Conservation (phyloP, 106 monocot genomes). For the Acorus gramineus region DNA sequence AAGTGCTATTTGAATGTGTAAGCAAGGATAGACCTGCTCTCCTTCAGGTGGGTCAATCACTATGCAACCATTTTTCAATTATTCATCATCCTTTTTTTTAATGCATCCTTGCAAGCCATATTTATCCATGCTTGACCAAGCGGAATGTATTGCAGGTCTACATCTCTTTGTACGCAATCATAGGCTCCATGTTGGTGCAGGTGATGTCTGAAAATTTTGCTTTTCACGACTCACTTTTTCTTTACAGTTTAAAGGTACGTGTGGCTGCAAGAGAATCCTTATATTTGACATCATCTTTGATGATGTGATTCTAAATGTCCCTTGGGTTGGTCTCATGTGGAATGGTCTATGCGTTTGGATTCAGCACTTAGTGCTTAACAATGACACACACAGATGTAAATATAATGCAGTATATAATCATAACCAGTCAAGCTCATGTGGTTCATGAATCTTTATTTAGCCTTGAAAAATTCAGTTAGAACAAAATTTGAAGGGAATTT, state of each 20-base stretch:
- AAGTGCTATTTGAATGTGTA: constrained; percentile 92
- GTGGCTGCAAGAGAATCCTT: too few relatives aligned
- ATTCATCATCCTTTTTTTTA: neutral
- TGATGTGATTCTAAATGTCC: neutral
- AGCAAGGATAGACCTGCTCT: constrained; percentile 87
- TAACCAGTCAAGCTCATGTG: too few relatives aligned
- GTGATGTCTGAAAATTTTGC: constrained; percentile 27
- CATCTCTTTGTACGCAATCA: constrained; percentile 61
- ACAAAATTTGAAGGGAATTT: too few relatives aligned
- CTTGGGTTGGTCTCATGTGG: neutral
- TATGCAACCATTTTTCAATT: neutral
- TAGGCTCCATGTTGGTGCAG: constrained; percentile 69
- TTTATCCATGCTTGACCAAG: neutral
- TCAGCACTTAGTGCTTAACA: too few relatives aligned
- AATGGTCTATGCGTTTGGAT: too few relatives aligned
- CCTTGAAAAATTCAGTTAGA: too few relatives aligned
- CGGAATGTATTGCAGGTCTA: constrained; percentile 41
- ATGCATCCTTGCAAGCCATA: neutral
- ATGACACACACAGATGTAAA: too few relatives aligned
- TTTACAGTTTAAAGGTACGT: constrained; percentile 71
- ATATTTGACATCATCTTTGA: neutral
- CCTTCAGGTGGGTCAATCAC: constrained; percentile 45
- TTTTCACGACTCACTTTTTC: constrained; percentile 65
- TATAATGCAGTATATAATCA: too few relatives aligned
- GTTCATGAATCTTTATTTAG: too few relatives aligned